phyloP scores from a whole-genome alignment of 1,284 basidiomycete species.

The Entoloma clypeatum region DNA sequence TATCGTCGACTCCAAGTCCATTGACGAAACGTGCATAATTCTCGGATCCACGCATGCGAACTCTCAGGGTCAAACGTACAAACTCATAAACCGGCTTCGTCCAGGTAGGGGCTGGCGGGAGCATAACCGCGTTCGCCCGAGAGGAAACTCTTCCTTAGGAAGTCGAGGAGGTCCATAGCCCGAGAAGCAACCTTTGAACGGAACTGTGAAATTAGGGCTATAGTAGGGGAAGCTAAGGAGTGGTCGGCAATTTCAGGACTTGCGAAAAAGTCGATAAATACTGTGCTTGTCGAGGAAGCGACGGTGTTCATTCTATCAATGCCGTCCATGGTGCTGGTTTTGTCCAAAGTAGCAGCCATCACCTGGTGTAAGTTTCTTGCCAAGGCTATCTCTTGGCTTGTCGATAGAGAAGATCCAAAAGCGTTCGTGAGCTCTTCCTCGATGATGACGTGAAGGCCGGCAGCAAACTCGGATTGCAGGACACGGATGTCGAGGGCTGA shows the following conservation, averaged over 20 bases:
- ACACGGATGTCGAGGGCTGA: constrained; percentile 73
- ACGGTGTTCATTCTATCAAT: constrained; percentile 59
- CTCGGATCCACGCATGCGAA: constrained; percentile 72
- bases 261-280: constrained; percentile 56
- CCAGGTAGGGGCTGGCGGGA: constrained; percentile 60
- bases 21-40: constrained; percentile 55
- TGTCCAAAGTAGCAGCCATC: constrained; percentile 55
- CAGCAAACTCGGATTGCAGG: constrained; percentile 59
- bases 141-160: constrained; percentile 51
- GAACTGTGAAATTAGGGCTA: constrained; percentile 46
- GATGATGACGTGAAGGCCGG: constrained; percentile 45
- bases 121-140: constrained; percentile 49
- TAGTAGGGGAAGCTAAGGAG: constrained; percentile 25
- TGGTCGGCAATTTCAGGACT: constrained; percentile 21
- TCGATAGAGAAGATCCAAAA: constrained; percentile 40
- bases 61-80: constrained; percentile 59
- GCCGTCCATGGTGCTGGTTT: constrained; percentile 72
- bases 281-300: constrained; percentile 53
- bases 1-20: constrained; percentile 55
- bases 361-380: constrained; percentile 33
- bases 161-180: constrained; percentile 42
- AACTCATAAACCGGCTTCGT: constrained; percentile 70
- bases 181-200: constrained; percentile 44
- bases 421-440: constrained; percentile 43
- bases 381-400: constrained; percentile 30